Base-by-base conservation (phyloP, 2,329 filamentous ascomycete genomes). In the Diplodia scrobiculata region DNA sequence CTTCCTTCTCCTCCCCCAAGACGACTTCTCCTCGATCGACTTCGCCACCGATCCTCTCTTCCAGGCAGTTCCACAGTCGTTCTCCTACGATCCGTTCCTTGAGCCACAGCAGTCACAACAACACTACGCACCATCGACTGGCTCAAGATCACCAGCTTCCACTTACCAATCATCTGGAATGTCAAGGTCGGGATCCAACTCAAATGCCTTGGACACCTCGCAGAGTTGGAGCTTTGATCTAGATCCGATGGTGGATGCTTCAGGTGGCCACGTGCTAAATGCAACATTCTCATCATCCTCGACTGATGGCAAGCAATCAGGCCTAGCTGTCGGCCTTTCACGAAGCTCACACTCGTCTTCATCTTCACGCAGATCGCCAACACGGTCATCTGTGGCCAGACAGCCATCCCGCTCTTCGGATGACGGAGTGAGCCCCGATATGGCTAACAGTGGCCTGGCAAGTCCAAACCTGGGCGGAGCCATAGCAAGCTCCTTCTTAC, bases 11-110 rank as follows among this genome's bases (percentile, higher is more conserved):
- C 38, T 66, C 7, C 65, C 65, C 2, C 51, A 66, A 25, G 58
- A 66, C 48, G 65, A 66, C 27, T 53, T 62, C 36, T 36, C 52
- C 19, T 51, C 63, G 13, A 60, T 66, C n/a, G 64, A 51, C 34
- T 60, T 66, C 10, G 34, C 64, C 19, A 58, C 64, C 2, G 64
- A 60, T n/a, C 64, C 53, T 21, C 64, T 60, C 32, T 66, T 66
- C 64, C 58, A 62, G 29, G 14, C 58, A 10, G 41, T 62, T 50
- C 45, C 41, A 17, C 41, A 62, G 13, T 25, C 21, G 6, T 62
- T 62, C 58, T 29, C 55, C 25, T 62, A 50, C 7, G 58, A 62
- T 36, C 41, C 58, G 9, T 50, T 50, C 29, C 2, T 36, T n/a
- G 41, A 36, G 58, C 45, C 32, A 21, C 52, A 48, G 21, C 52